Base-by-base conservation (phyloP, 345 rosid genomes). In the Brassica nigra region DNA sequence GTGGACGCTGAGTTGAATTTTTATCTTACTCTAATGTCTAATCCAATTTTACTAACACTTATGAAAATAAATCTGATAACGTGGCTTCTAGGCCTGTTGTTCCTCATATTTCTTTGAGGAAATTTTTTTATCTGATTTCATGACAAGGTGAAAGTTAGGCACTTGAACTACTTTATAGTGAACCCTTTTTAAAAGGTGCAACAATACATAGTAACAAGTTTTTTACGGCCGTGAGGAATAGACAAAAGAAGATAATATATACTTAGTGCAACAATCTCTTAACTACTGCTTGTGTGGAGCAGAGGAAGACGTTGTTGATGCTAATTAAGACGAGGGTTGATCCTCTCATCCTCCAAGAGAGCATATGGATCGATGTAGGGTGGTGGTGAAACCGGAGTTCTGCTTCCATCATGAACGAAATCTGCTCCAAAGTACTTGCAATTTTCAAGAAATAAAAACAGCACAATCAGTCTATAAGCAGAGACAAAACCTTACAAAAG, bases 271-370 rank as follows among this genome's bases (percentile, higher is more conserved):
- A 34, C 23, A 29, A 47, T 2, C 36, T 55, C 2, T 31, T 30
- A 28, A 59, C 68, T 28, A 59, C 10, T 33, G 39, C 34, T 39
- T 55, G 30, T 23, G 54, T 3, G 30, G 62, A 30, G 54, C 16
- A 66, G 62, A 66, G 30, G 58, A 71, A 49, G 6, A 54, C 36
- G 12, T 4, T 15, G 34, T 2, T 34, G 34, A 18, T 36, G 39
- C 68, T 88, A 95, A 65, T 90, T 86, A 73, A 92, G 18, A 66
- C 69, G 81, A 20, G 92, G 93, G 52, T 90, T 84, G 20, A 78
- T 87, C 77, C 94, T 88, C 87, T 91, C 90, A 49, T 92, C 99
- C 80, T 92, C 90, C 76, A 90, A 82, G 4, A 95, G 90, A 14
- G 87, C 71, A 67, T 89, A 93, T 0, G 98, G 99, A 83, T 86